Evolutionary conservation across 2,329 filamentous ascomycete genomes (phyloP).

Genomic region (Calonectria montana): DNA sequence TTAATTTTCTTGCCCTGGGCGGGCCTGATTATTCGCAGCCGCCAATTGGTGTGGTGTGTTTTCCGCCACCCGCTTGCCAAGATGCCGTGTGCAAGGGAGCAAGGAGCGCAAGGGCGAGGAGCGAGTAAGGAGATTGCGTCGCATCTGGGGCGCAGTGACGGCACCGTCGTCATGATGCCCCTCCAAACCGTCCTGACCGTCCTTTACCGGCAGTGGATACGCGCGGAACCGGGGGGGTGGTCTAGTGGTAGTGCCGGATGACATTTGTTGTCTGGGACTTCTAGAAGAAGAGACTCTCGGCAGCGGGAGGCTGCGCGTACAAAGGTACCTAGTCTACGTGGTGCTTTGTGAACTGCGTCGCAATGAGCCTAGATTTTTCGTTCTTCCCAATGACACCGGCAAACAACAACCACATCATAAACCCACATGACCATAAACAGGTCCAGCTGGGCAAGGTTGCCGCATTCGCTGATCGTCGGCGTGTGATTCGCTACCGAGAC

Average conservation of each 20-base stretch:
- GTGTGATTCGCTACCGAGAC: conserved; percentile 49
- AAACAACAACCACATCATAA: not conserved
- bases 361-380: not conserved
- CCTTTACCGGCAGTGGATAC: conserved; percentile 2
- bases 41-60: not conserved
- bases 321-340: not conserved
- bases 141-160: conserved; percentile 37
- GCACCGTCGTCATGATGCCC: conserved; percentile 21
- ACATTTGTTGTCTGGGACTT: not conserved
- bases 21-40: not conserved
- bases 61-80: conserved; percentile 10
- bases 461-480: conserved; percentile 28
- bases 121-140: conserved; percentile 36
- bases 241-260: not conserved
- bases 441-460: conserved; percentile 47
- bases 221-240: not conserved
- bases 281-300: not conserved
- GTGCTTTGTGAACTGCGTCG: not conserved
- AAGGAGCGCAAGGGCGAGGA: not conserved
- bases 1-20: not conserved
- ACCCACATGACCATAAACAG: conserved; percentile 7
- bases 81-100: conserved; percentile 4
- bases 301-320: not conserved
- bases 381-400: too few species aligned
- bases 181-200: conserved; percentile 15